A percentile compares a stretch with the other conserved stretches of the same genome.
These are phyloP conservation scores for Zoysia japonica DNA, from an alignment of 176 grass and related monocot species.

Conservation along the genomic window DNA sequence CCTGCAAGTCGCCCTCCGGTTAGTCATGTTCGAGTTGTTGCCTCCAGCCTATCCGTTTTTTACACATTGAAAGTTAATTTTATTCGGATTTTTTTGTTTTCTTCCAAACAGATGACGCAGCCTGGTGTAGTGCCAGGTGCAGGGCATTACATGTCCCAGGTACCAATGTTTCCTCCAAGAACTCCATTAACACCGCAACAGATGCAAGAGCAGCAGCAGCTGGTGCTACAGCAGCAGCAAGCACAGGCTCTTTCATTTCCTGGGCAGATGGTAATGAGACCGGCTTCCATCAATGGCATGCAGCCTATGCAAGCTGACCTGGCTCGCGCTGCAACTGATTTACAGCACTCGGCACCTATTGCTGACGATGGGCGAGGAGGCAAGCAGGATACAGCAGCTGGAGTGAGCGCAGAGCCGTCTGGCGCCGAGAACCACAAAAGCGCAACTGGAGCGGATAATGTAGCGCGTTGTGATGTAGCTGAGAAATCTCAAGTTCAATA, in stretches of 20 bases:
- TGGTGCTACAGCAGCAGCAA: slow-evolving; percentile 62
- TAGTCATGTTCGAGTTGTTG: slow-evolving; percentile 3
- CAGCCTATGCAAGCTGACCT: slow-evolving; percentile 63
- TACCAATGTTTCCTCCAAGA: slow-evolving; percentile 79
- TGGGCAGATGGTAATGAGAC: slow-evolving; percentile 71
- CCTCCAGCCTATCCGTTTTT: not conserved
- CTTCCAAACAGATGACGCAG: slow-evolving; percentile 58
- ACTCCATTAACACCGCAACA: slow-evolving; percentile 74
- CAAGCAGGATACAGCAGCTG: slow-evolving; percentile 51
- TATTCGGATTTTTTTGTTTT: not conserved
- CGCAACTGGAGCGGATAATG: slow-evolving; percentile 40
- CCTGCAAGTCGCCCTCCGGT: slow-evolving; percentile 80
- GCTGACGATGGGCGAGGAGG: slow-evolving; percentile 38
- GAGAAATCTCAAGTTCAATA: slow-evolving; percentile 41
- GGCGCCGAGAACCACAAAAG: slow-evolving; percentile 61
- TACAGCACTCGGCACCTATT: slow-evolving; percentile 29
- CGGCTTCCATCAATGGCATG: slow-evolving; percentile 64
- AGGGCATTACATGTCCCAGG: slow-evolving; percentile 72
- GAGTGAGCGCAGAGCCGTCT: slow-evolving; percentile 41
- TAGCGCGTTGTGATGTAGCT: slow-evolving; percentile 35
- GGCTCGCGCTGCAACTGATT: slow-evolving; percentile 34
- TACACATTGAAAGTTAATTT: slow-evolving; percentile 15
- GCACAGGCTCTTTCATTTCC: slow-evolving; percentile 61
- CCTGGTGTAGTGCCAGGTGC: slow-evolving; percentile 56
- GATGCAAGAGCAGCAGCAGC: slow-evolving; percentile 63